Percentiles rank a stretch among this genome's conserved stretches.
phyloP scores from a whole-genome alignment of 257 asterid species.

The Fraxinus anomala region DNA sequence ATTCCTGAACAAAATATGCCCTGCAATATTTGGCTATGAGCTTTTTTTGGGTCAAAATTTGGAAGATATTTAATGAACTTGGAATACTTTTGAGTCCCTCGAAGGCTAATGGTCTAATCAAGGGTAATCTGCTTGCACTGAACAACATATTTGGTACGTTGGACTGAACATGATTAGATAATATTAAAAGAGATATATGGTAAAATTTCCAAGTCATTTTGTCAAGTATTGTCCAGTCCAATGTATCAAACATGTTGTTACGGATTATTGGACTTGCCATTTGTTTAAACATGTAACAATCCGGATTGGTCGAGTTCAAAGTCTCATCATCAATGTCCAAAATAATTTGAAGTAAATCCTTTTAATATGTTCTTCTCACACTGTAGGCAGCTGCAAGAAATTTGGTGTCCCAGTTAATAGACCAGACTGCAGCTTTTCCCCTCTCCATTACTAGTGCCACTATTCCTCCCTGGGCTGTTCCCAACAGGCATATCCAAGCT shows the following conservation, averaged over 20 bases:
- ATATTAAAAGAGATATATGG: no score
- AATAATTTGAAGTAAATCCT: no score
- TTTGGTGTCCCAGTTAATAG: conserved; percentile 73
- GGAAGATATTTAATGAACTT: background rate
- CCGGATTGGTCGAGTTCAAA: background rate
- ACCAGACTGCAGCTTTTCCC: conserved; percentile 70
- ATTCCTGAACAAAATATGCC: conserved; percentile 88
- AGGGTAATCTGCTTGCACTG: background rate
- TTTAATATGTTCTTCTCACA: conserved; percentile 44
- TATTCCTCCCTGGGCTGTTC: conserved; percentile 71
- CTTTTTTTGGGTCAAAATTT: background rate
- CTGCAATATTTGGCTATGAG: conserved; percentile 41
- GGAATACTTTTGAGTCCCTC: background rate
- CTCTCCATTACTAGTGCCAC: conserved; percentile 73
- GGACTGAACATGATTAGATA: background rate
- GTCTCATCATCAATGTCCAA: background rate
- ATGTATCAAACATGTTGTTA: background rate
- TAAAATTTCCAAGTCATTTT: background rate
- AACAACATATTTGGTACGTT: background rate
- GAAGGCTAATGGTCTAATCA: background rate
- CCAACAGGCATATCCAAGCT: conserved; percentile 85
- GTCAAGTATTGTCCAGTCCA: background rate
- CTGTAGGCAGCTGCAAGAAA: conserved; percentile 79
- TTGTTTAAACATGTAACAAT: background rate
- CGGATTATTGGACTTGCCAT: background rate